phyloP scores from a whole-genome alignment of 257 asterid genomes.

The Prunella vulgaris region DNA sequence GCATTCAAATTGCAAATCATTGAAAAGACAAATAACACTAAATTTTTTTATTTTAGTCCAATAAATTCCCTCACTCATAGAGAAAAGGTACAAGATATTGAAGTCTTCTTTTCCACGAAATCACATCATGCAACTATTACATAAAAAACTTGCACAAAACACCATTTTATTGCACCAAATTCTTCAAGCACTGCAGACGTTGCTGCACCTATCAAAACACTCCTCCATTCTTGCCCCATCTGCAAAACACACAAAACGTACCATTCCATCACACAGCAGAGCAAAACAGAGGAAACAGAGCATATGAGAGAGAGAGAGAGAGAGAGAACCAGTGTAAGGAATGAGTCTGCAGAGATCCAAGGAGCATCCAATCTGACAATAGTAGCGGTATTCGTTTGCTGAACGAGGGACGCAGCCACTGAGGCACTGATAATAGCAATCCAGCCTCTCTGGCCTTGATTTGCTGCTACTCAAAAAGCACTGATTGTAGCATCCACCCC shows the following conservation, averaged over 20 bases:
- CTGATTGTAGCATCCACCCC: slow-evolving; percentile 61
- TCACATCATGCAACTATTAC: neutral
- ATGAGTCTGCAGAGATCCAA: slow-evolving; percentile 25
- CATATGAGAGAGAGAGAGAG: neutral
- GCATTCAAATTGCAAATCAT: no score
- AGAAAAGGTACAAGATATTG: neutral
- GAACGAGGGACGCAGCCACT: slow-evolving; percentile 37
- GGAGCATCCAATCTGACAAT: slow-evolving; percentile 51
- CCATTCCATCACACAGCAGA: neutral
- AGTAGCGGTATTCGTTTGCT: slow-evolving; percentile 24
- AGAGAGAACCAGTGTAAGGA: slow-evolving; percentile 36
- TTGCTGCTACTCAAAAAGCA: slow-evolving; percentile 25
- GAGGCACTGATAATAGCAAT: slow-evolving; percentile 42
- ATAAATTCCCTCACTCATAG: neutral
- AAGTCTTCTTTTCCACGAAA: neutral
- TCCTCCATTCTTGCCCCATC: slow-evolving; percentile 35
- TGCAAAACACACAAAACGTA: slow-evolving; percentile 11
- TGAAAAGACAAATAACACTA: neutral
- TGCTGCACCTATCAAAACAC: slow-evolving; percentile 36
- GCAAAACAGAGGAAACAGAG: neutral
- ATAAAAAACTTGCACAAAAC: neutral
- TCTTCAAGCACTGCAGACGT: slow-evolving; percentile 20
- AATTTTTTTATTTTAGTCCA: neutral
- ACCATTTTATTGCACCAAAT: neutral
- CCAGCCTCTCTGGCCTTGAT: neutral